Evolutionary conservation across 208 protist genomes (phyloP).

Genomic region (Acanthamoeba divionensis): DNA sequence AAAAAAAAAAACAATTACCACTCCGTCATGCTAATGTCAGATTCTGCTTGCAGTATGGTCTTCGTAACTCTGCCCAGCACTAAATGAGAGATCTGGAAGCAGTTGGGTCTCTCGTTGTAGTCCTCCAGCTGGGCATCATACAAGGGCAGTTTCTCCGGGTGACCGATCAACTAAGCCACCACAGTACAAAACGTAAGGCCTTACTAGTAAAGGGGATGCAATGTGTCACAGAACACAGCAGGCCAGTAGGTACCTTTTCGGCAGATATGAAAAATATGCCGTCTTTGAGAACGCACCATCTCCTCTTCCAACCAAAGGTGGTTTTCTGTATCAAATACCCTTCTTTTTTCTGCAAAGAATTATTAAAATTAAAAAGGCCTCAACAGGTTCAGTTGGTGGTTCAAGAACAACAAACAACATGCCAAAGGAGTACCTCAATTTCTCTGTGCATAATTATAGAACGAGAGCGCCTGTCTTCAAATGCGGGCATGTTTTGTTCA

Average conservation of each 20-base stretch:
- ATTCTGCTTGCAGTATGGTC: conserved; percentile 18
- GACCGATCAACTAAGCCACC: not conserved
- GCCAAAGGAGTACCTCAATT: not conserved
- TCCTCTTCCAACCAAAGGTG: conserved; percentile 21
- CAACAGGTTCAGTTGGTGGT: no score
- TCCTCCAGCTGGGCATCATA: conserved; percentile 31
- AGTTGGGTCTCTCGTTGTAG: conserved; percentile 20
- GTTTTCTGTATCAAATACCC: conserved; percentile 12
- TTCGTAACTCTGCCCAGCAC: not conserved
- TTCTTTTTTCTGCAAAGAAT: conserved; percentile 46
- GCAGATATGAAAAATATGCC: conserved; percentile 28
- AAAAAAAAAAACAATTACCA: not conserved
- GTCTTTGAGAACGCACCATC: conserved; percentile 42
- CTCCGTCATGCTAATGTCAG: not conserved
- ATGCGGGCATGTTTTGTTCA: not conserved
- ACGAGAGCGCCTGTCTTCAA: not conserved
- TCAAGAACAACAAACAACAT: not conserved
- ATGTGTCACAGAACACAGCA: not conserved
- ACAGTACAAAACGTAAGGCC: not conserved
- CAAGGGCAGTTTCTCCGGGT: conserved; percentile 31
- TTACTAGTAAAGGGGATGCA: not conserved
- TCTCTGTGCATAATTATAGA: conserved; percentile 4
- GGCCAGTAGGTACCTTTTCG: not conserved
- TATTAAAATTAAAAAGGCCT: not conserved
- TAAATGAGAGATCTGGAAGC: conserved; percentile 6